A percentile compares a stretch with the other conserved stretches of the same genome.
phyloP scores from a whole-genome alignment of 2,329 filamentous ascomycete genomes.

The Aureobasidium pullulans region DNA sequence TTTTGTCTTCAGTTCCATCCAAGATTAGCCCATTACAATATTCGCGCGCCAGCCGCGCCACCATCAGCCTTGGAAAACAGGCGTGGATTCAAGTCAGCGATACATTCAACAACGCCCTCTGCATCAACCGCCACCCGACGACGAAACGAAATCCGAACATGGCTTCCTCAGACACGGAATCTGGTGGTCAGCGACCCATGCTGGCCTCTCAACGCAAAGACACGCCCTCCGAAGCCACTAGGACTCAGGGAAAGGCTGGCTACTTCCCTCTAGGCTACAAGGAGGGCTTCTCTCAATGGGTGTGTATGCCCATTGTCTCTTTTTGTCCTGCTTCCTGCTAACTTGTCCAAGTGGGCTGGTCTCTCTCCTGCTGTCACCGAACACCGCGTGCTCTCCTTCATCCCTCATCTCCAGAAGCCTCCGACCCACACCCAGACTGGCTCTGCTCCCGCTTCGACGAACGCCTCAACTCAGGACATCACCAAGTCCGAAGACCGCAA shows the following conservation, averaged over 20 bases:
- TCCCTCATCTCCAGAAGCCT: slow-evolving; percentile 72
- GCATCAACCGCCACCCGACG: slow-evolving; percentile 14
- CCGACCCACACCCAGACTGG: slow-evolving; percentile 61
- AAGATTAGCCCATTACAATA: slow-evolving; percentile 8
- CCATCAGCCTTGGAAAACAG: slow-evolving; percentile 11
- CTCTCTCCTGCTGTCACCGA: slow-evolving; percentile 79
- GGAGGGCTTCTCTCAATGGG: slow-evolving; percentile 87
- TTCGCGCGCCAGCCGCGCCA: slow-evolving; percentile 9
- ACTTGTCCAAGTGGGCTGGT: slow-evolving; percentile 65
- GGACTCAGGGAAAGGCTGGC: slow-evolving; percentile 16
- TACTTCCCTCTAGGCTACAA: slow-evolving; percentile 83
- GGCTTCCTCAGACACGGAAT: slow-evolving; percentile 23
- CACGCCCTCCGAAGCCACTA: slow-evolving; percentile 14
- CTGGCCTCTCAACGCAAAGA: slow-evolving; percentile 28
- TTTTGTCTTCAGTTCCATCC: background rate
- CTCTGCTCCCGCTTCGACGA: slow-evolving; percentile 39
- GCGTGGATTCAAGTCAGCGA: slow-evolving; percentile 8
- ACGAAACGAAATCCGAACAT: slow-evolving; percentile 15
- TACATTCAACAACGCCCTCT: slow-evolving; percentile 5
- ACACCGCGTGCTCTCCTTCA: slow-evolving; percentile 75
- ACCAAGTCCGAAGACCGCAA: slow-evolving; percentile 24
- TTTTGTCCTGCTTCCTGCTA: background rate
- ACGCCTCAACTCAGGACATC: slow-evolving; percentile 34
- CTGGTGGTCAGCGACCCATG: slow-evolving; percentile 24
- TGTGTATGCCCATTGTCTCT: slow-evolving; percentile 25